Evolutionary conservation across 306 rosid species (phyloP).

Genomic region (Prosopis cineraria): DNA sequence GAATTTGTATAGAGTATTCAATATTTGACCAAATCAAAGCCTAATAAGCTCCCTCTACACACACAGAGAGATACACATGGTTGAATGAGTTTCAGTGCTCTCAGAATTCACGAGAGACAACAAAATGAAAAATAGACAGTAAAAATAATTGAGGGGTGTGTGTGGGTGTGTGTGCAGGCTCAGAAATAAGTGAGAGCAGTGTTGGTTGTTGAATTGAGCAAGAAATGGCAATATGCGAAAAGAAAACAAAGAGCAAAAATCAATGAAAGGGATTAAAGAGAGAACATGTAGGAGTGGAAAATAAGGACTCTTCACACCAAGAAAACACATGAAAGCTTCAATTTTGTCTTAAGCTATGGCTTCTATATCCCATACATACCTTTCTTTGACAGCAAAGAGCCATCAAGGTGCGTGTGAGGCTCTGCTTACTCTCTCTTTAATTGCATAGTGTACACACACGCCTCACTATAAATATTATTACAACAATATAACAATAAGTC

Average conservation of each 20-base stretch:
- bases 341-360: constrained; percentile 34
- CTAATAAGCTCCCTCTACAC: background rate
- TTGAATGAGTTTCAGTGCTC: background rate
- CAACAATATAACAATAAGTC: too few species aligned
- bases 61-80: background rate
- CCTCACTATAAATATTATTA: background rate
- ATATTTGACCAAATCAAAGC: background rate
- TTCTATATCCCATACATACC: background rate
- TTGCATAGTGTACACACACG: background rate
- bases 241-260: background rate
- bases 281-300: constrained; percentile 7
- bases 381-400: background rate
- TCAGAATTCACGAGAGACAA: background rate
- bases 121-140: background rate
- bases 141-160: background rate
- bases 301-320: constrained; percentile 1
- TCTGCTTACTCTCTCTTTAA: background rate
- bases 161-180: too few species aligned
- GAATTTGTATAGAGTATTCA: background rate
- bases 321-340: background rate
- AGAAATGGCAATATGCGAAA: background rate
- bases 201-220: background rate
- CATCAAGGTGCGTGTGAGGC: background rate
- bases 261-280: background rate
- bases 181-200: background rate